Conservation (phyloP, 805 yeast genomes). For the Wickerhamiella cacticola region DNA sequence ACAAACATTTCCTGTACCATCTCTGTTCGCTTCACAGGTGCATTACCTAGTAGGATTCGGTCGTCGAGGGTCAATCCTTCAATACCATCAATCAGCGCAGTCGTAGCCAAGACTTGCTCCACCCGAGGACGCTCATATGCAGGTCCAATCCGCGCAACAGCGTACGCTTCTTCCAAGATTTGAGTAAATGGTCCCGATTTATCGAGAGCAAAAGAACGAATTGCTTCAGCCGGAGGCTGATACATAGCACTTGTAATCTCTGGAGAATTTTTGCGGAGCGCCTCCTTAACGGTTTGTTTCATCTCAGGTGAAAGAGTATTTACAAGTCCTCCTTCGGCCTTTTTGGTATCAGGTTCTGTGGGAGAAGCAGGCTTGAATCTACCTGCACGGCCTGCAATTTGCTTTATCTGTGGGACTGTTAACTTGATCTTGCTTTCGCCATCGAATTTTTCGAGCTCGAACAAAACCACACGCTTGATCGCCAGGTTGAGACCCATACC, state of each 20-base stretch:
- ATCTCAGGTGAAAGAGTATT: constrained; percentile 11
- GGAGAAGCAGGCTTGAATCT: constrained; percentile 42
- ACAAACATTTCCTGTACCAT: constrained; percentile 34
- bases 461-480: constrained; percentile 68
- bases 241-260: constrained; percentile 46
- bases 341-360: constrained; percentile 41
- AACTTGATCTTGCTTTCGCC: constrained; percentile 41
- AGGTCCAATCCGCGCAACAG: constrained; percentile 8
- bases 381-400: constrained; percentile 96
- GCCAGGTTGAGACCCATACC: constrained; percentile 94
- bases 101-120: constrained; percentile 32
- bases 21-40: constrained; percentile 41
- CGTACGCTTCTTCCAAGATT: constrained; percentile 39
- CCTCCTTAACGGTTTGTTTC: constrained; percentile 11
- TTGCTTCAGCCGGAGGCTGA: constrained; percentile 71
- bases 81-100: constrained; percentile 36
- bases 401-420: constrained; percentile 61
- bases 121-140: constrained; percentile 17
- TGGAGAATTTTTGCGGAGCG: constrained; percentile 18
- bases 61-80: constrained; percentile 41
- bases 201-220: constrained; percentile 56
- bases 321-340: constrained; percentile 24
- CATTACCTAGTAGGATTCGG: constrained; percentile 44
- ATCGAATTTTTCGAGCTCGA: constrained; percentile 54
- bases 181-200: constrained; percentile 36